Evolutionary conservation across 2,329 filamentous ascomycete genomes (phyloP).

Genomic region (Epichloe sylvatica): DNA sequence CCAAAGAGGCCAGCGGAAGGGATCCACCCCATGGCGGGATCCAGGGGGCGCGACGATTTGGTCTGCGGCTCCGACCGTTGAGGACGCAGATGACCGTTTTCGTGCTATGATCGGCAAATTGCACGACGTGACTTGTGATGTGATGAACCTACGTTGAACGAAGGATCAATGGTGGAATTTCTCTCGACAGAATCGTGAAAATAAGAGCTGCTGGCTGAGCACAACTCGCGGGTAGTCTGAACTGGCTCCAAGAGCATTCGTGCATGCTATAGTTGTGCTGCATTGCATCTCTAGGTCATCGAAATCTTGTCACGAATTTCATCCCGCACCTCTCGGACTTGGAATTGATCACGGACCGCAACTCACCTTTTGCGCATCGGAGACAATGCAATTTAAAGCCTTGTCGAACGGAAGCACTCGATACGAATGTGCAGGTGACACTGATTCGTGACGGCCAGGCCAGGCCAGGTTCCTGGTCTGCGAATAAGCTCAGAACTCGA

Average conservation of each 20-base stretch:
- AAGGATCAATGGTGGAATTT: not conserved
- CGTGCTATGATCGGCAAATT: not conserved
- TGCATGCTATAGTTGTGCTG: not conserved
- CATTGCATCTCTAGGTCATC: too few species aligned
- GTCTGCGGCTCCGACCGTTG: not conserved
- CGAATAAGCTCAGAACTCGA: not conserved
- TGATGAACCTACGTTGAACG: not conserved
- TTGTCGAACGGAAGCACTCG: too few species aligned
- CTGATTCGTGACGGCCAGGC: not conserved
- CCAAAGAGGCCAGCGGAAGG: not conserved
- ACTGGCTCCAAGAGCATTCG: not conserved
- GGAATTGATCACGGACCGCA: too few species aligned
- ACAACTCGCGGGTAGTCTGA: not conserved
- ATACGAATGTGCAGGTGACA: not conserved
- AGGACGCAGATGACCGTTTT: not conserved
- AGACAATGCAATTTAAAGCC: too few species aligned
- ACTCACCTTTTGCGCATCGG: not conserved
- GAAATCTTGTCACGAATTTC: too few species aligned
- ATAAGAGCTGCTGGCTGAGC: not conserved
- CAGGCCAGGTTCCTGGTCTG: not conserved
- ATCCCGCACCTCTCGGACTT: too few species aligned
- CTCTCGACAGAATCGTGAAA: too few species aligned
- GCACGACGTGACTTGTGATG: not conserved
- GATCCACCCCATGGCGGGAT: not conserved
- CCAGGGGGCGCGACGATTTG: not conserved